Conservation (phyloP, 2,329 filamentous ascomycete genomes). For the Chlorencoelia australis region DNA sequence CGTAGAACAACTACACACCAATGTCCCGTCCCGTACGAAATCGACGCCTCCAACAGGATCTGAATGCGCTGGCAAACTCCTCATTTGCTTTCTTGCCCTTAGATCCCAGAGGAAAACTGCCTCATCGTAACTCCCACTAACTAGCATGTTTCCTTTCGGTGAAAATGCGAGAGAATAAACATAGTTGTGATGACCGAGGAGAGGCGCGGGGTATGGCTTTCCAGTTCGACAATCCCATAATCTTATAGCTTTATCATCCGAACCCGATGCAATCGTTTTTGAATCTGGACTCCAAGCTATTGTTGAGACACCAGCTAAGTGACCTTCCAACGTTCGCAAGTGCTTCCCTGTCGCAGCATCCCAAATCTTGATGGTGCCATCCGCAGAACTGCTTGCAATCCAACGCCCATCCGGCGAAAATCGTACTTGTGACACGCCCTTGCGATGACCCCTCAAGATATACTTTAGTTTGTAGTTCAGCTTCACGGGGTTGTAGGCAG, state of each 20-base stretch:
- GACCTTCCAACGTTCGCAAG: constrained; percentile 82
- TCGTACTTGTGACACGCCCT: constrained; percentile 72
- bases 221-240: constrained; percentile 72
- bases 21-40: constrained; percentile 82
- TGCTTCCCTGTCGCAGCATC: constrained; percentile 66
- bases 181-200: constrained; percentile 91
- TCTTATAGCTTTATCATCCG: constrained; percentile 91
- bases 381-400: constrained; percentile 84
- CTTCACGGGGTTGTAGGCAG: constrained; percentile 18
- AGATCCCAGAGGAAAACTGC: constrained; percentile 97
- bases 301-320: constrained; percentile 85
- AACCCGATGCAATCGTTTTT: constrained; percentile 77
- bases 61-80: constrained; percentile 83
- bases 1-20: constrained; percentile 84
- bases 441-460: constrained; percentile 65
- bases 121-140: constrained; percentile 92
- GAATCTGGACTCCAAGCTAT: constrained; percentile 92
- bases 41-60: constrained; percentile 92
- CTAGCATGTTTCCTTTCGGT: constrained; percentile 96
- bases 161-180: constrained; percentile 90
- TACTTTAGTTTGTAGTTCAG: constrained; percentile 46
- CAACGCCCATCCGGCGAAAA: constrained; percentile 86
- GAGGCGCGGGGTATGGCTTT: constrained; percentile 40
- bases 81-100: constrained; percentile 76
- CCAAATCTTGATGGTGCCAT: constrained; percentile 89